Evolutionary conservation across 257 asterid genomes (phyloP).

Genomic region (Jasminum sambac): DNA sequence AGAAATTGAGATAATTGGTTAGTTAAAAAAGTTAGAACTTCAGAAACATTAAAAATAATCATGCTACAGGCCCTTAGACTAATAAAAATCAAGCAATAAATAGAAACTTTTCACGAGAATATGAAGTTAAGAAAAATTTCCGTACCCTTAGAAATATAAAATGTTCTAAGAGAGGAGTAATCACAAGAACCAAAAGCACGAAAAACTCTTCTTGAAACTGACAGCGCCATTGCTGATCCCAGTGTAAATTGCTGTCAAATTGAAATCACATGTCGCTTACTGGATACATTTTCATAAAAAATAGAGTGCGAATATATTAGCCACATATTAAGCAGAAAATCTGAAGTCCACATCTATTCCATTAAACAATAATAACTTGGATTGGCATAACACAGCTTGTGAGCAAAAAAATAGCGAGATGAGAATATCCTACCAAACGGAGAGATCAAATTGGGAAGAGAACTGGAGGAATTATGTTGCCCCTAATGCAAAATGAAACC

Average conservation of each 20-base stretch:
- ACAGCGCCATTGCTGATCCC: constrained; percentile 27
- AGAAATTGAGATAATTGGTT: background rate
- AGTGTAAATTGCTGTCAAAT: constrained; percentile 2
- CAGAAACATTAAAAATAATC: background rate
- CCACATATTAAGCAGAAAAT: background rate
- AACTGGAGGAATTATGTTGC: background rate
- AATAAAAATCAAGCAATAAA: background rate
- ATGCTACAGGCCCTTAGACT: background rate
- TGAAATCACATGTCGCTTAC: background rate
- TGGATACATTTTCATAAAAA: background rate
- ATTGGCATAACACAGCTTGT: background rate
- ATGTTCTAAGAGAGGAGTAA: constrained; percentile 17
- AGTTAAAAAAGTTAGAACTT: background rate
- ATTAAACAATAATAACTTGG: background rate
- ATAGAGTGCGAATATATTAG: background rate
- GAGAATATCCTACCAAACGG: background rate
- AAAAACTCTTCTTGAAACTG: constrained; percentile 25
- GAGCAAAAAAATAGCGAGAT: background rate
- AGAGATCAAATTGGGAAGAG: background rate
- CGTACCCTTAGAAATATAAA: constrained; percentile 19
- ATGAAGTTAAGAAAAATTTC: background rate
- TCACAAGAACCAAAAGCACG: constrained; percentile 20
- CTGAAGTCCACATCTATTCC: background rate
- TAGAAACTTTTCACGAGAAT: background rate
- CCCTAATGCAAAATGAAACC: background rate